Percentiles rank a stretch among this genome's conserved stretches.
Conservation (phyloP, 2,329 filamentous ascomycete genomes). For the Aspergillus pseudonomiae region DNA sequence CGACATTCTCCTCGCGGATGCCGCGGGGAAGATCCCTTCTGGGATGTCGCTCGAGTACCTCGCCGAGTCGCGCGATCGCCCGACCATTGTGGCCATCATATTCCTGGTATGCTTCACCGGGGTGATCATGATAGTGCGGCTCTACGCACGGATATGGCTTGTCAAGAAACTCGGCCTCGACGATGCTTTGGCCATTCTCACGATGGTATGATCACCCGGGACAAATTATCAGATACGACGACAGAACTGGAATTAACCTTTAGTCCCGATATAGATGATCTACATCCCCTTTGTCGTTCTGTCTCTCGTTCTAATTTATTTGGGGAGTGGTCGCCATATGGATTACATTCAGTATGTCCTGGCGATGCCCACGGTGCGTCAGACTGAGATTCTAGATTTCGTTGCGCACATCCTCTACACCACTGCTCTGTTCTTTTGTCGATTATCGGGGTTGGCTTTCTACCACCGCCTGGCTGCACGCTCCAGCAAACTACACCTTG, state of each 20-base stretch:
- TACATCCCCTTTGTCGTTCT: conserved; percentile 50
- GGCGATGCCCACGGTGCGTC: conserved; percentile 42
- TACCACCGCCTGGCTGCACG: conserved; percentile 52
- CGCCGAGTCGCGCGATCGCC: conserved; percentile 30
- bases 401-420: conserved; percentile 57
- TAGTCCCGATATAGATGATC: conserved; percentile 23
- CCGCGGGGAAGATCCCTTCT: conserved; percentile 31
- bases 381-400: conserved; percentile 54
- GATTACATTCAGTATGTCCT: conserved; percentile 50
- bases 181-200: conserved; percentile 53
- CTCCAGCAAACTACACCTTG: conserved; percentile 25
- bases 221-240: background rate
- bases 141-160: conserved; percentile 50
- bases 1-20: conserved; percentile 32
- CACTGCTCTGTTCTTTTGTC: conserved; percentile 53
- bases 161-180: conserved; percentile 50
- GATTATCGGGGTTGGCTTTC: conserved; percentile 56
- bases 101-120: conserved; percentile 32
- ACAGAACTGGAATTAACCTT: background rate
- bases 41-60: conserved; percentile 30
- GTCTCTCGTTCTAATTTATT: conserved; percentile 47
- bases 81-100: conserved; percentile 32
- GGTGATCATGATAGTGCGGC: conserved; percentile 45
- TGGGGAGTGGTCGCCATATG: conserved; percentile 50
- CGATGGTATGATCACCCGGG: conserved; percentile 43